Percentiles rank a stretch among this genome's conserved stretches.
These are phyloP conservation scores for Lodderomyces orthopsilosis DNA, from an alignment of 1,139 yeast genomes.

Conservation along the genomic window DNA sequence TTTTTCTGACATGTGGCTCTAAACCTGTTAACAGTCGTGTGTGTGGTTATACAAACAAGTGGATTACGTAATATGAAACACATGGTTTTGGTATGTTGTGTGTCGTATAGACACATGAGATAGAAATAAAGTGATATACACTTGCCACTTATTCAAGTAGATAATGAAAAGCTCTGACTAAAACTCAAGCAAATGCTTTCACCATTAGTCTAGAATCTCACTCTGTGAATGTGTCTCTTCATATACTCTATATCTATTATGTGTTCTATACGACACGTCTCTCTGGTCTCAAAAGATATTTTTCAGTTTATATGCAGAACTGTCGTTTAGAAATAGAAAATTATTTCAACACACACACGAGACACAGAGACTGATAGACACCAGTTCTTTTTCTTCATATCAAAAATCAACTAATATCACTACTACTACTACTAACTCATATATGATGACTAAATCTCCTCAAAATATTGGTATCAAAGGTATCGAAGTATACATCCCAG, in stretches of 20 bases:
- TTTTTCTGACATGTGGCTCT: not conserved
- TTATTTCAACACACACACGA: not conserved
- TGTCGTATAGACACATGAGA: not conserved
- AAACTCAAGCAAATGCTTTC: too few species aligned
- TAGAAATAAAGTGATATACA: too few species aligned
- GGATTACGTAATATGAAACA: constrained; percentile 1
- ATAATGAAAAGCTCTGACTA: too few species aligned
- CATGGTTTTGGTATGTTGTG: not conserved
- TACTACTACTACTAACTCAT: too few species aligned
- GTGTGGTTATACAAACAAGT: not conserved
- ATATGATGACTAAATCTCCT: constrained; percentile 18
- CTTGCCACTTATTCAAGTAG: too few species aligned
- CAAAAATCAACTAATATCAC: not conserved
- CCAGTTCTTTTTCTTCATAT: constrained; percentile 2
- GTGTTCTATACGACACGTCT: too few species aligned
- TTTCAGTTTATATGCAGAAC: not conserved
- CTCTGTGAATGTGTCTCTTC: too few species aligned
- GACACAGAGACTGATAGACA: not conserved
- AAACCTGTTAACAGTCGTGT: not conserved
- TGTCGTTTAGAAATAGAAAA: not conserved
- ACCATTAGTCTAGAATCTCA: too few species aligned
- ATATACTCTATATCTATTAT: too few species aligned
- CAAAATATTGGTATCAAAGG: constrained; percentile 93
- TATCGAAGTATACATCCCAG: constrained; percentile 87
- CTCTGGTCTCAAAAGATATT: not conserved